phyloP scores from a whole-genome alignment of 2,329 filamentous ascomycete species.

The Xylariales sp. region DNA sequence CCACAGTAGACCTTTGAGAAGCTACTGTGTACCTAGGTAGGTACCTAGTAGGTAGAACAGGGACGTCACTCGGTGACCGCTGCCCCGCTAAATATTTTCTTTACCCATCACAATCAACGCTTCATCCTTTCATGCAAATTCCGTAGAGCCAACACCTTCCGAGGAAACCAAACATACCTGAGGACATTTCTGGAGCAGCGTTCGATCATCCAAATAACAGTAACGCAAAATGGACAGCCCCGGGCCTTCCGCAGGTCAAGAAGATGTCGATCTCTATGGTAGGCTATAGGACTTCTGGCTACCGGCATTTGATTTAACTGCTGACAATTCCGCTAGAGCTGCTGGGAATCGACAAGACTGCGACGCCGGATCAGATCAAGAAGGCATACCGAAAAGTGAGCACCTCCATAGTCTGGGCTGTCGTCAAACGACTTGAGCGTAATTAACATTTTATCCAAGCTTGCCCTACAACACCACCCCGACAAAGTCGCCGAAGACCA shows the following conservation, averaged over 20 bases:
- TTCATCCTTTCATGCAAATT: not conserved
- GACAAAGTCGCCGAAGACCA: slow-evolving; percentile 90
- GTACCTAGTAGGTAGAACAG: not conserved
- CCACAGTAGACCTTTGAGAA: too few species aligned
- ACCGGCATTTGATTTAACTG: too few species aligned
- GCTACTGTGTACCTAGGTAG: too few species aligned
- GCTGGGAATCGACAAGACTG: slow-evolving; percentile 67
- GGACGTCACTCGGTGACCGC: not conserved
- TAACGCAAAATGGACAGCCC: slow-evolving; percentile 24
- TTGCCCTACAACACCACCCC: slow-evolving; percentile 82
- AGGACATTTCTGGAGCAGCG: too few species aligned
- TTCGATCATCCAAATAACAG: too few species aligned
- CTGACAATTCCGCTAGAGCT: slow-evolving; percentile 52
- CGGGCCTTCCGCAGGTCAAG: slow-evolving; percentile 23
- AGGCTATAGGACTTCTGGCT: slow-evolving; percentile 14
- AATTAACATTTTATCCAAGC: slow-evolving; percentile 41
- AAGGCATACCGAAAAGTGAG: slow-evolving; percentile 92
- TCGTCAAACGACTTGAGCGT: too few species aligned
- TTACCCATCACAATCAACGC: too few species aligned
- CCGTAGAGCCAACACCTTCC: slow-evolving; percentile 1
- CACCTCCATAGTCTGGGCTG: slow-evolving; percentile 14
- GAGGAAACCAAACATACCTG: slow-evolving; percentile 5
- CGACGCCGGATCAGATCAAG: slow-evolving; percentile 78
- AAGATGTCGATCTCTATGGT: slow-evolving; percentile 57
- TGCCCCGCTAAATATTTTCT: not conserved